Base-by-base conservation (phyloP, 1,284 basidiomycete species). In the Cryptococcus sp. region DNA sequence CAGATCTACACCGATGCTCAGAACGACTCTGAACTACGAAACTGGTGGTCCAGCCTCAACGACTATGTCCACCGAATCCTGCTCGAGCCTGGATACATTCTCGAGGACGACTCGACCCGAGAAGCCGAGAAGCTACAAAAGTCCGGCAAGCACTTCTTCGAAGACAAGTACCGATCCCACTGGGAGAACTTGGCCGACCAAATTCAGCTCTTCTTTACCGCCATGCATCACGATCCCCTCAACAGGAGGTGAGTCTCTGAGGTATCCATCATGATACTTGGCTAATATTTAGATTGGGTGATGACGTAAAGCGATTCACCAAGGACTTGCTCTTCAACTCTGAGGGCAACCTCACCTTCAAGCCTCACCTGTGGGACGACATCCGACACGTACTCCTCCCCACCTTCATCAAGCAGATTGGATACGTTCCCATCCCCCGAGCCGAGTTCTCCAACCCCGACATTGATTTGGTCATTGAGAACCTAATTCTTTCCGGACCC, bases 381-480 rank as follows among this genome's bases (percentile, higher is more conserved):
- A 83, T 98, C 45, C 79, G 90, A 41, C 80, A 81, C 47, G 84
- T 90, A 57, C 88, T 97, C 62, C 68, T 96, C 1, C 93, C 93
- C 19, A 77, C 82, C 19, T 71, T 96, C 49, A 83, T 93, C 68
- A 80, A 85, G 48, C 84, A 73, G 23, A 79, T 91, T 56, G 90
- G 90, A 21, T 91, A 91, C 72, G 76, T 98, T 50, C 93, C 93
- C 22, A 91, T 96, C 59, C 91, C 89, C 0, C 84, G 89, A 44
- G 84, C 91, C 73, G 91, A 96, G 75, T 93, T 91, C 77, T 85
- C 84, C n/a, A 88, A 92, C 70, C 84, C 87, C 47, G 73, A 81
- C n/a, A 73, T 91, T 57, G 91, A 93, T 63, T 80, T 94, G 47
- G 88, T 96, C 53, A 83, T 97, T 55, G 93, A 98, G 80, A 94